These are phyloP conservation scores for Plasmodium inui DNA, from an alignment of 169 alveolate genomes.

Conservation along the genomic window DNA sequence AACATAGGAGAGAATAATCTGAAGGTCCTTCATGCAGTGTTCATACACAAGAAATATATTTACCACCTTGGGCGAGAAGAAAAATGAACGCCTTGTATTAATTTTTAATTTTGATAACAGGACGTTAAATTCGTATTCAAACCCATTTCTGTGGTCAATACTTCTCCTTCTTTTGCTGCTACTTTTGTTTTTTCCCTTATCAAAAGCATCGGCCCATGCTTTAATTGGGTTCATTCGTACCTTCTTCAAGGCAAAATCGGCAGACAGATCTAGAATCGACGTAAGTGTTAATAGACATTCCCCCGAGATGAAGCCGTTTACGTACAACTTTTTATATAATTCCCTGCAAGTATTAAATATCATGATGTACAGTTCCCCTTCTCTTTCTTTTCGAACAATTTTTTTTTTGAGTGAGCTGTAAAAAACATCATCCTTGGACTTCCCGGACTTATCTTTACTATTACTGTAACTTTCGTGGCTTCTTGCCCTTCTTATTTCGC, in stretches of 20 bases:
- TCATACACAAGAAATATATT: slow-evolving; percentile 74
- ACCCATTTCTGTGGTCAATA: slow-evolving; percentile 69
- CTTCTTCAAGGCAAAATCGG: slow-evolving; percentile 87
- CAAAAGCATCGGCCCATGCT: slow-evolving; percentile 81
- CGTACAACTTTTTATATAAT: slow-evolving; percentile 85
- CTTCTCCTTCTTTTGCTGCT: slow-evolving; percentile 27
- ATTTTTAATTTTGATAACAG: slow-evolving; percentile 60
- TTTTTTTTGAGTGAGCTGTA: slow-evolving; percentile 51
- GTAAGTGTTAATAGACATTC: slow-evolving; percentile 84
- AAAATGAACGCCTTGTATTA: slow-evolving; percentile 17
- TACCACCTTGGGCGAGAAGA: slow-evolving; percentile 53
- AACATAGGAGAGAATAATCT: slow-evolving; percentile 86
- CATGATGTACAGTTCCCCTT: slow-evolving; percentile 88
- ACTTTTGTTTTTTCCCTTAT: slow-evolving; percentile 31
- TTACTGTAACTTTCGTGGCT: slow-evolving; percentile 68
- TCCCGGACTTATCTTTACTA: slow-evolving; percentile 5
- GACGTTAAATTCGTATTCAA: slow-evolving; percentile 67
- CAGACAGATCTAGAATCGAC: slow-evolving; percentile 81
- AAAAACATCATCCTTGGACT: slow-evolving; percentile 19
- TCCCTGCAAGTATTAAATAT: slow-evolving; percentile 88
- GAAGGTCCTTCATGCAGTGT: slow-evolving; percentile 80
- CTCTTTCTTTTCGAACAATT: slow-evolving; percentile 82
- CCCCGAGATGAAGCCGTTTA: slow-evolving; percentile 85
- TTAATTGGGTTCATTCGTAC: slow-evolving; percentile 85
- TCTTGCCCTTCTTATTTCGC: slow-evolving; percentile 71